Conservation (phyloP, 2,329 filamentous ascomycete species). For the Fusarium vanettenii region DNA sequence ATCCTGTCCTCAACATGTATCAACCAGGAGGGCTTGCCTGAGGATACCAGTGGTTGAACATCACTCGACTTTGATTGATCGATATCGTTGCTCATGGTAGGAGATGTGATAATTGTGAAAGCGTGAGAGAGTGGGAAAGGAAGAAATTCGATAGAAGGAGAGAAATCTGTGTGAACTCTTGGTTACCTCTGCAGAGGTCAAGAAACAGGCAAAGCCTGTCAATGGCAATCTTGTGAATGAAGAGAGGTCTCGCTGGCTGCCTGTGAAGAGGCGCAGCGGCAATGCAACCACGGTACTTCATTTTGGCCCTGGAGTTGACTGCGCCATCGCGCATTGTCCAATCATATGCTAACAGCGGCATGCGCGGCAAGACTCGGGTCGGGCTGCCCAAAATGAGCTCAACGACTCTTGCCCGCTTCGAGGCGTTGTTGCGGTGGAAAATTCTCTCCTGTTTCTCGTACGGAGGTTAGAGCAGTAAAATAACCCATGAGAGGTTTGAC, state of each 20-base stretch:
- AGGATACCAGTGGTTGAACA: not conserved
- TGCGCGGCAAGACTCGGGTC: not conserved
- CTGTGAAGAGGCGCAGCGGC: not conserved
- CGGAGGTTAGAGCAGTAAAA: too few relatives aligned
- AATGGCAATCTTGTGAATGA: not conserved
- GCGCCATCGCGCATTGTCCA: not conserved
- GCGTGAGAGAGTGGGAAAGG: not conserved
- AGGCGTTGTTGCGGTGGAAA: not conserved
- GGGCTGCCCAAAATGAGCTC: not conserved
- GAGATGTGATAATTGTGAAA: not conserved
- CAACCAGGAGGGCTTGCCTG: not conserved
- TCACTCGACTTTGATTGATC: not conserved
- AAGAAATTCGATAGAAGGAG: too few relatives aligned
- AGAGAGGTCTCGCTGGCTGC: not conserved
- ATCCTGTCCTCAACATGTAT: not conserved
- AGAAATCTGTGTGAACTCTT: not conserved
- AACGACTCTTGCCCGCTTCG: slow-evolving; percentile 10
- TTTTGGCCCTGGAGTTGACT: not conserved
- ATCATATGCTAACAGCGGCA: not conserved
- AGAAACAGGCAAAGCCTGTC: rapidly evolving
- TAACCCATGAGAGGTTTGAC: too few relatives aligned
- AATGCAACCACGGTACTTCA: not conserved
- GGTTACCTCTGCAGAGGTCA: not conserved
- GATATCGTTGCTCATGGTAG: not conserved
- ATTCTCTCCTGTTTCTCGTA: too few relatives aligned